Evolutionary conservation across 306 rosid genomes (phyloP), one percentile per base, ranked within the genome.

Genomic region (Quillaja saponaria): DNA sequence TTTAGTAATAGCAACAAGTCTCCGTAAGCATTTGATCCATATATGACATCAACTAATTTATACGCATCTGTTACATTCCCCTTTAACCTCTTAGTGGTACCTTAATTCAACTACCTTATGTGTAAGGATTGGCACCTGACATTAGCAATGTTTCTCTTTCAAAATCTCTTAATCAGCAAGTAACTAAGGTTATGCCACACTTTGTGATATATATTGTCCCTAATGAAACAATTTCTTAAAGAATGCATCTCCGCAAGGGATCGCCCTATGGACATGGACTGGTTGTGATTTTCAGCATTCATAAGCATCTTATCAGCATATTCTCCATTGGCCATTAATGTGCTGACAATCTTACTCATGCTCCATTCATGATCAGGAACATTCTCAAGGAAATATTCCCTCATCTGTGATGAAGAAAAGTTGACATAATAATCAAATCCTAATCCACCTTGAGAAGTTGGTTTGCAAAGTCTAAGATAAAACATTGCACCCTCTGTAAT

Each of bases 391-490:
- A 79, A 84, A 59, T 90, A 81, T 57, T 85, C 78, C 98, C 98
- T 88, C 94, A 84, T 84, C 67, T 92, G 94, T 7, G 98, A 63
- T 39, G 65, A 94, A 15, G 96, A 81, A 52, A 86, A 90, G 71
- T 88, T 92, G 78, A 92, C 94, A 65, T 69, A 82, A 77, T 84
- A 92, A 86, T 92, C 95, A 88, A 92, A 92, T 74, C 98, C 96
- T 59, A 92, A 61, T 66, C 98, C 98, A 61, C 98, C 98, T 82
- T 92, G 98, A 61, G 96, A 84, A 78, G 81, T 82, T 58, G 95
- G 90, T 73, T 92, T 95, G 66, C 96, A 88, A 49, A 88, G 61
- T 56, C 98, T 96, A 31, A 96, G 98, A 69, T 86, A 88, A 83
- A 75, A 84, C 34, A 95, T 86, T 70, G 94, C 98, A 66, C 88